Evolutionary conservation across 2,329 filamentous ascomycete species (phyloP).

Genomic region (Diaporthe sp.): DNA sequence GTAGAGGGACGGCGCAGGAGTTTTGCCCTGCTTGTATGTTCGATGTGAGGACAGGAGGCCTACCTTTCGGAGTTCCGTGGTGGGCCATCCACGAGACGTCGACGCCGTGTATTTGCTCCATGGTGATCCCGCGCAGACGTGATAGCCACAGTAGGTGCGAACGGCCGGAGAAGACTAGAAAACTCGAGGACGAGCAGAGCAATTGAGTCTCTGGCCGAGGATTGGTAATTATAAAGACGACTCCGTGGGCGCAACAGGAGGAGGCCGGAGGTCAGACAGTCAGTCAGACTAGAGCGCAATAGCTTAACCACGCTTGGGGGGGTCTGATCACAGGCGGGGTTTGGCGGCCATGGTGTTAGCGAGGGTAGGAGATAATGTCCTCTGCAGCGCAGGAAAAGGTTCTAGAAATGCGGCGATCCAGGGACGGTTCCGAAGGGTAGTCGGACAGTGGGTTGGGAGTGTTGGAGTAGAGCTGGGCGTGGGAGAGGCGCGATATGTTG

Average conservation of each 20-base stretch:
- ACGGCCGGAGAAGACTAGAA: not conserved
- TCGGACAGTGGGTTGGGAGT: not conserved
- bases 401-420: not conserved
- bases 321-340: slow-evolving; percentile 39
- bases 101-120: slow-evolving; percentile 86
- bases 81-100: slow-evolving; percentile 93
- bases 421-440: not conserved
- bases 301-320: slow-evolving; percentile 34
- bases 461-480: not conserved
- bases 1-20: not conserved
- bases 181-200: not conserved
- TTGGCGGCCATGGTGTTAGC: slow-evolving; percentile 39
- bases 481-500: slow-evolving; percentile 12
- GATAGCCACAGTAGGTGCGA: not conserved
- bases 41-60: slow-evolving; percentile 49
- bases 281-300: slow-evolving; percentile 13
- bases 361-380: slow-evolving; percentile 14
- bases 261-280: slow-evolving; percentile 23
- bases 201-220: not conserved
- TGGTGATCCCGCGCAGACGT: slow-evolving; percentile 55
- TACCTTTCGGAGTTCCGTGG: slow-evolving; percentile 82
- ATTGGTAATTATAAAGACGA: slow-evolving; percentile 16
- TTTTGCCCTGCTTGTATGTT: not conserved
- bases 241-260: not conserved
- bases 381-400: slow-evolving; percentile 7